Base-by-base conservation (phyloP, 208 protist genomes). In the Leishmania turanica region DNA sequence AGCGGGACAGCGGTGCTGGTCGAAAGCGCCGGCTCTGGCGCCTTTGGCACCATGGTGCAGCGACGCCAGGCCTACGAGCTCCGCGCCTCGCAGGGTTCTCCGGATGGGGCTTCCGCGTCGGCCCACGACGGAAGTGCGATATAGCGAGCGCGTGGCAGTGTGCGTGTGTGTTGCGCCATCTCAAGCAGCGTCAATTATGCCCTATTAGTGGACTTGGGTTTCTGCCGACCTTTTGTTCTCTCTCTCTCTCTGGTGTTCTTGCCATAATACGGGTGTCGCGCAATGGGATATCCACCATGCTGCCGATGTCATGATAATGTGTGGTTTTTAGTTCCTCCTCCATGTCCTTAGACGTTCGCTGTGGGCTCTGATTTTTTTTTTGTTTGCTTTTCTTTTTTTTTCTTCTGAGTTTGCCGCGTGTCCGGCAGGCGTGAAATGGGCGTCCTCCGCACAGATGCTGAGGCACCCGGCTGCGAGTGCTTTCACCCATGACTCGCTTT, bases 1-100 rank as follows among this genome's bases (percentile, higher is more conserved):
- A 96, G 90, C 74, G 95, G 91, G 51, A 96, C 85, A 72, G 86
- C 90, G 3, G 88, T 89, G 17, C 75, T 98, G 21, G 84, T 96
- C 40, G 88, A 93, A 78, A 93, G 92, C 82, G 94, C 92, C 21
- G 68, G 56, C 34, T 96, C 91, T 11, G 95, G 95, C 17, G 81
- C 93, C 27, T 98, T 96, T 81, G 95, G 95, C 34, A 73, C 89
- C 7, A 79, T 85, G n/a, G 85, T 97, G 60, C 80, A 96, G 85
- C 88, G 86, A 6, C 89, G 92, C 2, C 88, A 90, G 49, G 79
- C 84, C 56, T 83, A 91, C 34, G 87, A 90, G 64, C 45, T 73
- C 11, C 83, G 54, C n/a, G 70, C 69, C 19, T 60, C 64, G 54
- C 68, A 81, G 65, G 42, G 76, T 34, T 49, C 82, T 70, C 19